A percentile compares a stretch with the other conserved stretches of the same genome.
phyloP scores from a whole-genome alignment of 139 green algal genomes.

The Dunaliella primolecta region DNA sequence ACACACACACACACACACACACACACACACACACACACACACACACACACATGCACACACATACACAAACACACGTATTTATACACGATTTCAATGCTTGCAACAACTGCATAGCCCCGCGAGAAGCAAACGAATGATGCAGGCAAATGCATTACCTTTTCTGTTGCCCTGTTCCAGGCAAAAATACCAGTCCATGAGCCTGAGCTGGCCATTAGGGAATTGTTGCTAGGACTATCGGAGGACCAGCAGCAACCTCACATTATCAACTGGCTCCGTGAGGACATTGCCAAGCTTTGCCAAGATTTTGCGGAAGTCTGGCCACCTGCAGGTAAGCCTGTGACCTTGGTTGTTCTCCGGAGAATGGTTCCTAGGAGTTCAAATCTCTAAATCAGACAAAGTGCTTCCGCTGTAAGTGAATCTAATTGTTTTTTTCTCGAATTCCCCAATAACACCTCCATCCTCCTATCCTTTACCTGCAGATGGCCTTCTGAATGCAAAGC shows the following conservation, averaged over 20 bases:
- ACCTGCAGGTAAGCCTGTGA: background rate
- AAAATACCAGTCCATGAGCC: background rate
- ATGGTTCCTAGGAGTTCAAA: background rate
- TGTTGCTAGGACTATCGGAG: background rate
- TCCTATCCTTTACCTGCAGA: background rate
- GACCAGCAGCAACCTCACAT: background rate
- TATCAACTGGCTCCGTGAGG: background rate
- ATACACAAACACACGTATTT: background rate
- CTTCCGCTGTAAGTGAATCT: background rate
- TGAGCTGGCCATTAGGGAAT: background rate
- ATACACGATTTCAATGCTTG: background rate
- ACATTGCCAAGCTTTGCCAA: background rate
- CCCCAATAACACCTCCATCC: background rate
- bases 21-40: background rate
- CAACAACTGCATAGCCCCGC: background rate
- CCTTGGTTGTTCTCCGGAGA: too few relatives aligned
- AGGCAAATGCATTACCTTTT: background rate
- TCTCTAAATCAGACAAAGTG: background rate
- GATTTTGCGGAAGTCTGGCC: background rate
- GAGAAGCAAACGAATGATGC: too few relatives aligned
- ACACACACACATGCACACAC: background rate
- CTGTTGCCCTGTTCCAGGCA: background rate
- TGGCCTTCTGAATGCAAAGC: slow-evolving; percentile 24
- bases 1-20: background rate
- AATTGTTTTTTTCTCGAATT: background rate